phyloP scores from a whole-genome alignment of 129 eudicot genomes.

The Logfia minima region DNA sequence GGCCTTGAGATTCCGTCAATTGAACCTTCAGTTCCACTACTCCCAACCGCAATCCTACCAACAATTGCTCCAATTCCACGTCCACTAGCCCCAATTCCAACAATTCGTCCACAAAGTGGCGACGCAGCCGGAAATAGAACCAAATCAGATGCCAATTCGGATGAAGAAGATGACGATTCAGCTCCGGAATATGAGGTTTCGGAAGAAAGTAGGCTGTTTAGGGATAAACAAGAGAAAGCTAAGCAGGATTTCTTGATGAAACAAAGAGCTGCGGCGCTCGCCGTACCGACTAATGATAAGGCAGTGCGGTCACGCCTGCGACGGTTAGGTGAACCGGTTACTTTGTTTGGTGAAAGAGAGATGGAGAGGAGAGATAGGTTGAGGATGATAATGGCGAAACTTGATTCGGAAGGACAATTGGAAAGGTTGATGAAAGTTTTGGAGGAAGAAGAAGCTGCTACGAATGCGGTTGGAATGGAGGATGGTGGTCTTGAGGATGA shows the following conservation, averaged over 20 bases:
- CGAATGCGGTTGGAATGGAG: constrained; percentile 40
- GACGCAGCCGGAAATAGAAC: constrained; percentile 7
- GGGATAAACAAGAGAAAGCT: constrained; percentile 82
- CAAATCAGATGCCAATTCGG: constrained; percentile 11
- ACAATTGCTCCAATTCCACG: constrained; percentile 39
- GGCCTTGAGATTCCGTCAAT: constrained; percentile 6
- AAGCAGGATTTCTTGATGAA: constrained; percentile 74
- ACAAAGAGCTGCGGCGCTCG: constrained; percentile 83
- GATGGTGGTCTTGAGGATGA: constrained; percentile 72
- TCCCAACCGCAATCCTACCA: constrained; percentile 26
- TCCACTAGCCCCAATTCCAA: constrained; percentile 31
- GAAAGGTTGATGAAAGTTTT: constrained; percentile 76
- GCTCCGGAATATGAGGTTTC: constrained; percentile 69
- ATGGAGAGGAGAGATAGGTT: constrained; percentile 95
- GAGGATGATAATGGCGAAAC: constrained; percentile 77
- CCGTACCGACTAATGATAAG: constrained; percentile 87
- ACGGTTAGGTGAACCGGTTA: constrained; percentile 83
- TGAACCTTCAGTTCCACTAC: constrained; percentile 25
- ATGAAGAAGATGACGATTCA: constrained; percentile 33
- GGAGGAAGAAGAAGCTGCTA: constrained; percentile 81
- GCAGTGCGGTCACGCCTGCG: constrained; percentile 76
- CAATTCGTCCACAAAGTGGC: constrained; percentile 32
- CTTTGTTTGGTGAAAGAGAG: constrained; percentile 85
- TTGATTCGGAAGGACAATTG: constrained; percentile 79
- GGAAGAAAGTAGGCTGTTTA: constrained; percentile 72